These are phyloP conservation scores for Trifolium pratense DNA, from an alignment of 306 rosid species.

Conservation along the genomic window DNA sequence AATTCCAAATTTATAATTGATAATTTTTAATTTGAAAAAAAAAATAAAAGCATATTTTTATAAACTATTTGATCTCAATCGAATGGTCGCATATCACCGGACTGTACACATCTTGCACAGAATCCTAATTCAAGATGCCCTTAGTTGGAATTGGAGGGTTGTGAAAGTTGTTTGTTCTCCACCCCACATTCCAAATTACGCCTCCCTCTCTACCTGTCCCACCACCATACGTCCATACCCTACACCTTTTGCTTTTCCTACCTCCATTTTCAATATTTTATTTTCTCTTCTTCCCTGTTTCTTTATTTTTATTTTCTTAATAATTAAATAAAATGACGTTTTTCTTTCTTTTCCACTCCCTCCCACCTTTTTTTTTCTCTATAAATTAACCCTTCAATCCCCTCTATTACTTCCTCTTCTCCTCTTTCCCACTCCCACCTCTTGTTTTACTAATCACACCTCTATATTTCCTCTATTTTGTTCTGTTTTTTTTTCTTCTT, in stretches of 20 bases:
- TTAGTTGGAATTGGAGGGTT: slow-evolving; percentile 50
- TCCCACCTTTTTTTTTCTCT: slow-evolving; percentile 40
- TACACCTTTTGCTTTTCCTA: slow-evolving; percentile 15
- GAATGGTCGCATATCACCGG: too few species aligned
- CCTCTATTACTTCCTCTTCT: slow-evolving; percentile 48
- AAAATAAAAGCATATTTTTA: too few species aligned
- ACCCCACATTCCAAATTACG: slow-evolving; percentile 38
- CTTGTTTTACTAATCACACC: slow-evolving; percentile 2
- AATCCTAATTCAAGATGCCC: too few species aligned
- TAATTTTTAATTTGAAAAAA: too few species aligned
- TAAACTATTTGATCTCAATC: too few species aligned
- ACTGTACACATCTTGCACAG: too few species aligned
- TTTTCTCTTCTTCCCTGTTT: background rate
- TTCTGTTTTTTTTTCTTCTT: too few species aligned
- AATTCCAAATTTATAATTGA: too few species aligned
- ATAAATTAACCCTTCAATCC: slow-evolving; percentile 54
- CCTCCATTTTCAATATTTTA: background rate
- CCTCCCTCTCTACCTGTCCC: slow-evolving; percentile 10
- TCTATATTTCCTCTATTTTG: slow-evolving; percentile 30
- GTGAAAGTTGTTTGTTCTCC: slow-evolving; percentile 36
- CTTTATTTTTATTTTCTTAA: background rate
- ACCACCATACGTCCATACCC: slow-evolving; percentile 40
- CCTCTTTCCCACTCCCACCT: slow-evolving; percentile 22
- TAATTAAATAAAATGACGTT: background rate
- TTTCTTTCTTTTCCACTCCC: slow-evolving; percentile 7